Base-by-base conservation (phyloP, 805 yeast genomes). In the Kuraishia capsulata region DNA sequence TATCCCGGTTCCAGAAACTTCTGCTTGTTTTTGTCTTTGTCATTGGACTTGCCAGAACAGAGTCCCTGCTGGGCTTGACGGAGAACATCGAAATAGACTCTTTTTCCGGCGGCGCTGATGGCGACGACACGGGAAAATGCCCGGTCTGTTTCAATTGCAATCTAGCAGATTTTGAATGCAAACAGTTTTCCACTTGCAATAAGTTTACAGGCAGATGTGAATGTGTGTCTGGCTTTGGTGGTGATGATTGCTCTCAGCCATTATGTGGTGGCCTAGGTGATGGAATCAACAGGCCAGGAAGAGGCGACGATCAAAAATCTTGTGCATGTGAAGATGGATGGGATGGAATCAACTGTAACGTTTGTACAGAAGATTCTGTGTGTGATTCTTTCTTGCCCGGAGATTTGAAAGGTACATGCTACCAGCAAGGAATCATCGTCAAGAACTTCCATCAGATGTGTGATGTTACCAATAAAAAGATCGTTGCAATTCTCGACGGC, bases 61-160 rank as follows among this genome's bases (percentile, higher is more conserved):
- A n/a, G n/a, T n/a, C n/a, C n/a, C n/a, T n/a, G n/a, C n/a, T n/a
- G n/a, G n/a, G n/a, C n/a, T n/a, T n/a, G n/a, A n/a, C n/a, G n/a
- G n/a, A n/a, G n/a, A n/a, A n/a, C n/a, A n/a, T n/a, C n/a, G n/a
- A n/a, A n/a, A n/a, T n/a, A n/a, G n/a, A n/a, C n/a, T n/a, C n/a
- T n/a, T n/a, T n/a, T n/a, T n/a, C n/a, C n/a, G n/a, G n/a, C n/a
- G n/a, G n/a, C n/a, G n/a, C n/a, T n/a, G n/a, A n/a, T n/a, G n/a
- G n/a, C n/a, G 35, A 33, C n/a, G 28, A 21, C 28, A 20, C 18
- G n/a, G 76, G 66, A 9, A 65, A 71, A 36, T 85, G 95, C 51
- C 95, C 95, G 0, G 95, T 95, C 0, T 85, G 97, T 52, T 92
- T 92, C 73, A 90, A 92, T 59, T 92, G 98, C 65, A 83, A 87